Evolutionary conservation across 1,284 basidiomycete genomes (phyloP).

Genomic region (Ceratobasidium sp.): DNA sequence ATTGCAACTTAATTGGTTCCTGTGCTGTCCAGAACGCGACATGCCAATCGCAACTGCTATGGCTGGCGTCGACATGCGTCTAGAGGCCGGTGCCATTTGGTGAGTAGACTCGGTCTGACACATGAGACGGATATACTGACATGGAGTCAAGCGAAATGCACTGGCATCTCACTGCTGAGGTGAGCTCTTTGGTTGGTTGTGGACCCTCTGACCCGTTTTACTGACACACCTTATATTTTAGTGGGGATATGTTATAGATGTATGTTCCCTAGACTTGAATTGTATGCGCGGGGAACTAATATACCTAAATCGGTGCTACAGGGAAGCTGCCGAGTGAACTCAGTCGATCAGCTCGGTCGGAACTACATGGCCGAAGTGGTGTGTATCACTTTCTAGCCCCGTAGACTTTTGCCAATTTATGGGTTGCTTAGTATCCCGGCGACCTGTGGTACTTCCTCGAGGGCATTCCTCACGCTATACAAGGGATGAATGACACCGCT

Average conservation of each 20-base stretch:
- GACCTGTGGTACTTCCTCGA: slow-evolving; percentile 70
- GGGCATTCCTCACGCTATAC: slow-evolving; percentile 71
- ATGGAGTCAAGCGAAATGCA: slow-evolving; percentile 36
- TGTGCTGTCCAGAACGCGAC: neutral
- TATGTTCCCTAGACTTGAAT: neutral
- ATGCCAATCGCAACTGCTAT: slow-evolving; percentile 71
- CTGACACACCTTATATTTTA: slow-evolving; percentile 46
- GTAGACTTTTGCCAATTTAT: slow-evolving; percentile 56
- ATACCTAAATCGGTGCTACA: slow-evolving; percentile 47
- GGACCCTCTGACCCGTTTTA: neutral
- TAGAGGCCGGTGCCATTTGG: slow-evolving; percentile 73
- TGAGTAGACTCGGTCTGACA: slow-evolving; percentile 49
- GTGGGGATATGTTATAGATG: slow-evolving; percentile 74
- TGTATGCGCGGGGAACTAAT: neutral
- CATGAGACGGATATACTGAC: neutral
- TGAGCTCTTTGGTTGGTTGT: neutral
- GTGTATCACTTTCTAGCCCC: slow-evolving; percentile 65
- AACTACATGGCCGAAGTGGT: slow-evolving; percentile 71
- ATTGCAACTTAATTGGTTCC: too few relatives aligned
- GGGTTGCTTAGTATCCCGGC: slow-evolving; percentile 45
- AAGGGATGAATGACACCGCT: slow-evolving; percentile 66
- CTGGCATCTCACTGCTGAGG: slow-evolving; percentile 48
- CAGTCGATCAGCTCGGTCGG: slow-evolving; percentile 68
- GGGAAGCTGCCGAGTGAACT: slow-evolving; percentile 71
- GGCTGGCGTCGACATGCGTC: slow-evolving; percentile 75